Conservation (phyloP, 2,329 filamentous ascomycete genomes). For the Pseudopithomyces maydicus region DNA sequence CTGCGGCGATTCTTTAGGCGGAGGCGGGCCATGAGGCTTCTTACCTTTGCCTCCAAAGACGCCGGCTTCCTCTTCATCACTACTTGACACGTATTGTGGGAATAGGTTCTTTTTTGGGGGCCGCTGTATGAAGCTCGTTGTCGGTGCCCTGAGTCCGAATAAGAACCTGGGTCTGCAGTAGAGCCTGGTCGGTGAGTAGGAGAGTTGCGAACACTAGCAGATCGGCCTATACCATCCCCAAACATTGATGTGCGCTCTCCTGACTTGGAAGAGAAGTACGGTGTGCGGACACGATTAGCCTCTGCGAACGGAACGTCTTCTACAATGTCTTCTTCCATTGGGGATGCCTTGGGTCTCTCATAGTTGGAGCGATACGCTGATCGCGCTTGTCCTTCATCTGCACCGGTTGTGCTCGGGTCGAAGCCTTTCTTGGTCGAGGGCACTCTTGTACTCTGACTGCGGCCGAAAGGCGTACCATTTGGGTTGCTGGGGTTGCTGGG, state of each 20-base stretch:
- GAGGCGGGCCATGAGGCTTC: slow-evolving; percentile 18
- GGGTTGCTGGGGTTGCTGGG: slow-evolving; percentile 35
- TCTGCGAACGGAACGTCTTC: slow-evolving; percentile 49
- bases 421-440: slow-evolving; percentile 62
- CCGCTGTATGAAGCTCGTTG: slow-evolving; percentile 33
- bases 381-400: slow-evolving; percentile 63
- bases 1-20: slow-evolving; percentile 18
- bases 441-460: slow-evolving; percentile 47
- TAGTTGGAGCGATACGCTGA: slow-evolving; percentile 52
- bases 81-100: slow-evolving; percentile 37
- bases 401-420: slow-evolving; percentile 62
- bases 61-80: slow-evolving; percentile 32
- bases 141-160: slow-evolving; percentile 39
- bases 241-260: slow-evolving; percentile 64
- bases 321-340: slow-evolving; percentile 39
- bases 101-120: slow-evolving; percentile 24
- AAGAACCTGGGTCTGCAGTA: slow-evolving; percentile 29
- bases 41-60: slow-evolving; percentile 17
- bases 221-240: slow-evolving; percentile 56
- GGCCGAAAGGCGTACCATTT: slow-evolving; percentile 44
- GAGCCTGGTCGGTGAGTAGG: slow-evolving; percentile 38
- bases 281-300: slow-evolving; percentile 56
- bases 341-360: slow-evolving; percentile 39
- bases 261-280: slow-evolving; percentile 56
- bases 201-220: slow-evolving; percentile 59